Conservation (phyloP, 768 basidiomycete genomes). For the Phylloporus arenicola region DNA sequence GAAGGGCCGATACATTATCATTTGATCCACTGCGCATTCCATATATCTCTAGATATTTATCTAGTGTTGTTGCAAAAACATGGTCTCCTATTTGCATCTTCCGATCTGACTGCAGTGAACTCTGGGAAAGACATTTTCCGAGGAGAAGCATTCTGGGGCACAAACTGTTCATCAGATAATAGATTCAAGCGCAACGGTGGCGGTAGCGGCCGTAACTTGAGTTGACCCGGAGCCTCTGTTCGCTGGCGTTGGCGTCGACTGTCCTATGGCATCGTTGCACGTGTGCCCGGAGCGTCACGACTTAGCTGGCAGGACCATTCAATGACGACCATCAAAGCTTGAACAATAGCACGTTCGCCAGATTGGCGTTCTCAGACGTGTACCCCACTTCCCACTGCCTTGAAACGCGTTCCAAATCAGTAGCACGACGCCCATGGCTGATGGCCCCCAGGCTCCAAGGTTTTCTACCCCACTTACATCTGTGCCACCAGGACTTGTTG, state of each 20-base stretch:
- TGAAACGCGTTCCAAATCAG: background rate
- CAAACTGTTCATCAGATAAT: background rate
- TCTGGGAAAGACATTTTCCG: too few species aligned
- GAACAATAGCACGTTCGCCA: background rate
- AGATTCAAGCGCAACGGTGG: too few species aligned
- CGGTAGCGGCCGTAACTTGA: too few species aligned
- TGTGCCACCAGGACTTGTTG: background rate
- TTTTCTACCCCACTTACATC: background rate
- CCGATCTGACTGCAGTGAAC: too few species aligned
- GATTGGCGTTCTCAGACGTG: background rate
- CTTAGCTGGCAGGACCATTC: too few species aligned
- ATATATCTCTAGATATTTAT: background rate
- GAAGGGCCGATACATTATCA: background rate
- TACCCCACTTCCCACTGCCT: background rate
- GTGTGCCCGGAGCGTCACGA: too few species aligned
- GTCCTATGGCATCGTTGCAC: too few species aligned
- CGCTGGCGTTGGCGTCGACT: too few species aligned
- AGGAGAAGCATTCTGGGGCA: background rate
- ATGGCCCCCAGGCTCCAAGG: background rate
- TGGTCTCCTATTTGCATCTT: too few species aligned
- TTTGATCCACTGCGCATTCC: background rate
- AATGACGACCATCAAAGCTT: background rate
- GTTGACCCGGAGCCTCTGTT: too few species aligned
- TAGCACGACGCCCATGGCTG: background rate
- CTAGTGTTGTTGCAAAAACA: background rate